Base-by-base conservation (phyloP, 2,329 filamentous ascomycete genomes). In the Zymoseptoria passerinii region DNA sequence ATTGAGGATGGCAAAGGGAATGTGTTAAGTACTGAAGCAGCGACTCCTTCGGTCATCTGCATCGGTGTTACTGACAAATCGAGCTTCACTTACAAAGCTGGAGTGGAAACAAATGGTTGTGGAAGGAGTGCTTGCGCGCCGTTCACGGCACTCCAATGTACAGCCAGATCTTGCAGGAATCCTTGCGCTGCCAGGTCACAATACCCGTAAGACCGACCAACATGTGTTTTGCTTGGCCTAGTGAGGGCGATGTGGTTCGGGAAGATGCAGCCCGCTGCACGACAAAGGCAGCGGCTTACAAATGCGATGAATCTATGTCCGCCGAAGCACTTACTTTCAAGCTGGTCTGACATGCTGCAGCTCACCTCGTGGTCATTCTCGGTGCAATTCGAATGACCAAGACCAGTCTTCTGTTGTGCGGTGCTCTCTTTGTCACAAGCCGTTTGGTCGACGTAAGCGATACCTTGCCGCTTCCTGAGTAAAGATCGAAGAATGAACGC, bases 341-440 rank as follows among this genome's bases (percentile, higher is more conserved):
- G 6, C 35, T 7, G 13, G 5, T 44, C 9, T 44, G 0, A 10
- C 10, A n/a, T 44, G 4, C 6, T 6, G 35, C 6, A 44, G n/a
- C 35, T 44, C 6, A 44, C 35, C 35, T 44, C 4, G 4, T 44
- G 0, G 2, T 44, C 35, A 13, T 13, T 44, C 35, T 6, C 35
- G 35, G 35, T n/a, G 35, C 35, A 44, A 44, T 16, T 16, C 16
- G 35, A 44, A 44, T 13, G 35, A 53, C 29, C 20, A 44, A 28
- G 28, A 44, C 13, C 13, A 20, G 20, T 19, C 28, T 23, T 4
- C 23, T 7, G 50, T 56, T 28, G 20, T 50, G 10, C 57, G 74
- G 23, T 77, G 74, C 63, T 57, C 48, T 50, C 68, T 69, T 55
- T 76, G 74, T 63, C 73, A 74, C 59, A 77, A 76, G 61, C 74